Conservation (phyloP, 306 rosid species). For the Quillaja saponaria region DNA sequence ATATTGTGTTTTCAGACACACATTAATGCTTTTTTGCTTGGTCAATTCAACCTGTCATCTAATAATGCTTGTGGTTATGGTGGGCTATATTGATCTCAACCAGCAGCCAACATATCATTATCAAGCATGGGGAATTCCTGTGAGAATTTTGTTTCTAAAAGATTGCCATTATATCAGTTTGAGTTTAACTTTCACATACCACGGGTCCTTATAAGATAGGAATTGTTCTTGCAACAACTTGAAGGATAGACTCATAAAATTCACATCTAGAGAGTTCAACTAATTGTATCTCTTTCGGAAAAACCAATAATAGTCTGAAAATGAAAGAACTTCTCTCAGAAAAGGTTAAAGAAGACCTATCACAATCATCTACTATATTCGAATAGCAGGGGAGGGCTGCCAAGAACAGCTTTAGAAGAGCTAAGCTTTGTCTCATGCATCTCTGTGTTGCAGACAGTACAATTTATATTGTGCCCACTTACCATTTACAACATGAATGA, state of each 20-base stretch:
- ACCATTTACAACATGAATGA: slow-evolving; percentile 24
- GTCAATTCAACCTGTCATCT: slow-evolving; percentile 31
- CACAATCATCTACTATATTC: not conserved
- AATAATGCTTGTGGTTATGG: slow-evolving; percentile 12
- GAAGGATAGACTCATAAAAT: no score
- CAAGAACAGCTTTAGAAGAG: slow-evolving; percentile 32
- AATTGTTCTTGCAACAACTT: not conserved
- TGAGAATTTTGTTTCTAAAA: slow-evolving; percentile 17
- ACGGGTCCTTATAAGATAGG: not conserved
- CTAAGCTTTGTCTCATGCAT: slow-evolving; percentile 26
- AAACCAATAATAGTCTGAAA: not conserved
- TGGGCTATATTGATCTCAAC: slow-evolving; percentile 28
- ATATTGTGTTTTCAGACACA: slow-evolving; percentile 23
- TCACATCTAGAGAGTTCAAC: no score
- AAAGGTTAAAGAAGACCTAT: slow-evolving; percentile 30
- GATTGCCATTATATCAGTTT: no score
- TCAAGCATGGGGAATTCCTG: slow-evolving; percentile 27
- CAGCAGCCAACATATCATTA: slow-evolving; percentile 23
- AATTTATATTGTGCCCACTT: slow-evolving; percentile 14
- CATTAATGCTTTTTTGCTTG: slow-evolving; percentile 17
- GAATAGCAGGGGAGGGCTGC: slow-evolving; percentile 34
- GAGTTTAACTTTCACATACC: no score
- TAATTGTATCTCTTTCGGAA: no score
- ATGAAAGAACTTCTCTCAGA: slow-evolving; percentile 8
- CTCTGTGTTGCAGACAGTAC: slow-evolving; percentile 2